Conservation (phyloP, 148 eudicot genomes). For the Chenopodium suecicum region DNA sequence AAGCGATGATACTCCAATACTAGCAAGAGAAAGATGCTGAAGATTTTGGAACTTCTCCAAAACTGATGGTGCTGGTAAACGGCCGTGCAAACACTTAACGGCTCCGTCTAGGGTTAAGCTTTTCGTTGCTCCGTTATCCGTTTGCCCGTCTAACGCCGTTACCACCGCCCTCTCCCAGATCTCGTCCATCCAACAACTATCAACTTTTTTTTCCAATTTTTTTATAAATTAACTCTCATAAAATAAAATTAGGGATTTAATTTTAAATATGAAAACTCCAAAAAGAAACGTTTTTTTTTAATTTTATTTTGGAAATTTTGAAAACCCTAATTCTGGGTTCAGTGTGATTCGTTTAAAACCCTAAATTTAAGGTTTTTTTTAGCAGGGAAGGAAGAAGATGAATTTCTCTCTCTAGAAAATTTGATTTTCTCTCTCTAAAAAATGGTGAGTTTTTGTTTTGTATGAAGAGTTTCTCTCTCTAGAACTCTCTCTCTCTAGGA, state of each 20-base stretch:
- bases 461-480: slow-evolving; percentile 26
- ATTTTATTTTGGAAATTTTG: background rate
- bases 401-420: too few relatives aligned
- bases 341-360: slow-evolving; percentile 25
- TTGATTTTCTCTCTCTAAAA: slow-evolving; percentile 22
- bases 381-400: background rate
- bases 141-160: slow-evolving; percentile 81
- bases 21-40: slow-evolving; percentile 75
- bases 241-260: background rate
- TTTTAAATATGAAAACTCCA: too few relatives aligned
- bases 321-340: background rate
- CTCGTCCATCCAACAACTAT: slow-evolving; percentile 63
- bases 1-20: slow-evolving; percentile 67
- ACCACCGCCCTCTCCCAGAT: slow-evolving; percentile 96
- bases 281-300: too few relatives aligned
- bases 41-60: slow-evolving; percentile 71
- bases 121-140: slow-evolving; percentile 42
- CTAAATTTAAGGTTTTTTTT: slow-evolving; percentile 21
- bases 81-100: slow-evolving; percentile 81
- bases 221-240: slow-evolving; percentile 8
- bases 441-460: slow-evolving; percentile 4
- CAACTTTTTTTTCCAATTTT: background rate
- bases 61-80: slow-evolving; percentile 66
- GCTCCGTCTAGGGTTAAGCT: slow-evolving; percentile 89
- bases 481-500: background rate